These are phyloP conservation scores for Ganoderma sinense DNA, from an alignment of 1,284 basidiomycete species.

Conservation along the genomic window DNA sequence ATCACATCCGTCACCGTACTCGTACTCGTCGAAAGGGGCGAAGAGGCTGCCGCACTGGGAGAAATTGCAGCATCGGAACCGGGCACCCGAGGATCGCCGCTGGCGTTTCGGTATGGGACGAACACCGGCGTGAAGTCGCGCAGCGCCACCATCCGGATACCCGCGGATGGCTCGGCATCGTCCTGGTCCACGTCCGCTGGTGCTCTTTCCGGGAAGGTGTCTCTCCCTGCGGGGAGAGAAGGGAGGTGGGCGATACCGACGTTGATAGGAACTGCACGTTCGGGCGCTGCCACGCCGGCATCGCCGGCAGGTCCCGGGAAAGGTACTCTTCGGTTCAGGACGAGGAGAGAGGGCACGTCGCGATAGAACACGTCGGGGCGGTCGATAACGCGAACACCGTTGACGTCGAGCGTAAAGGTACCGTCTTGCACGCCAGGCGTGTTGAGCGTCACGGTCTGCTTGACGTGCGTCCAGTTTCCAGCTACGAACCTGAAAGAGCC, in stretches of 20 bases:
- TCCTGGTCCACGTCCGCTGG: not conserved
- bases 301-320: not conserved
- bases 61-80: not conserved
- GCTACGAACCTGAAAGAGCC: constrained; percentile 72
- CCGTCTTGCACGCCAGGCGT: constrained; percentile 63
- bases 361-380: constrained; percentile 69
- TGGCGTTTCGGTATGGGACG: constrained; percentile 1
- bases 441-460: constrained; percentile 72
- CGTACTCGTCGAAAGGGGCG: not conserved
- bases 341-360: constrained; percentile 37
- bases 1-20: constrained; percentile 22
- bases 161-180: not conserved
- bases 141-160: not conserved
- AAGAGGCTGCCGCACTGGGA: not conserved
- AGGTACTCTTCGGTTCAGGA: not conserved
- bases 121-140: constrained; percentile 18
- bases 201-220: not conserved
- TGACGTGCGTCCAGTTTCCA: constrained; percentile 74
- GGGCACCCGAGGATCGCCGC: not conserved
- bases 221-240: not conserved
- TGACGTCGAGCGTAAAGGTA: constrained; percentile 51
- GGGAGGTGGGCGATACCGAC: not conserved
- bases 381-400: constrained; percentile 61
- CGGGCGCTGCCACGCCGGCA: no score
- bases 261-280: not conserved